phyloP scores from a whole-genome alignment of 768 basidiomycete genomes.

The Macrolepiota fuliginosa region DNA sequence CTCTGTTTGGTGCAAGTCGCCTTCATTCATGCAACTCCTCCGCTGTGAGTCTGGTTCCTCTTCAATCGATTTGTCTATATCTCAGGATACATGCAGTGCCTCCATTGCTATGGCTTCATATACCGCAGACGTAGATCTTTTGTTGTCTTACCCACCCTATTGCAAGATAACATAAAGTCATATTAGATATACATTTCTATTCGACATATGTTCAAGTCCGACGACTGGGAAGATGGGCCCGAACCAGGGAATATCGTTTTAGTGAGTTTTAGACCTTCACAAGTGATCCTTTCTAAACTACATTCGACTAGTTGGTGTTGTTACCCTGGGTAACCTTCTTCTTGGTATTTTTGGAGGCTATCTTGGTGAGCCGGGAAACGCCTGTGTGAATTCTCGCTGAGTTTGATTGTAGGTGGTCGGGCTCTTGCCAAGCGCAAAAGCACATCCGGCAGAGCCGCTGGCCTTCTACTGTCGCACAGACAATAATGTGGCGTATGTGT shows the following conservation, averaged over 20 bases:
- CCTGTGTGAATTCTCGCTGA: not conserved
- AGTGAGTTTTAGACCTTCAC: not conserved
- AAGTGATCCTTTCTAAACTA: not conserved
- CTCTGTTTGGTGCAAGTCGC: conserved; percentile 6
- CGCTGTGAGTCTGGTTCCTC: not conserved
- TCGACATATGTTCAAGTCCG: conserved; percentile 9
- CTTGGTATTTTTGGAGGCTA: conserved; percentile 4
- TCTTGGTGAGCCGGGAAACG: not conserved
- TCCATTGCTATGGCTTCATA: conserved; percentile 4
- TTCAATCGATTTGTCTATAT: too few species aligned
- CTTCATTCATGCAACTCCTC: not conserved
- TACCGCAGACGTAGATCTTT: not conserved
- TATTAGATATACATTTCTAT: conserved; percentile 10
- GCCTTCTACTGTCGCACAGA: conserved; percentile 4
- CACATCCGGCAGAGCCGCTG: not conserved
- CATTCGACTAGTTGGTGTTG: not conserved
- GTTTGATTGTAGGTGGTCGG: conserved; percentile 2
- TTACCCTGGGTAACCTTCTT: conserved; percentile 6
- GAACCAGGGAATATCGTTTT: conserved; percentile 1
- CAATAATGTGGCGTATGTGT: not conserved
- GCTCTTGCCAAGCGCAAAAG: not conserved
- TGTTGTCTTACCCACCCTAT: not conserved
- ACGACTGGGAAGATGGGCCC: conserved; percentile 9
- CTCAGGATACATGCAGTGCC: not conserved
- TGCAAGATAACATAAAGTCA: not conserved